These are phyloP conservation scores for Arabidopsis hybrid DNA, from an alignment of 441 rosid species.

Conservation along the genomic window DNA sequence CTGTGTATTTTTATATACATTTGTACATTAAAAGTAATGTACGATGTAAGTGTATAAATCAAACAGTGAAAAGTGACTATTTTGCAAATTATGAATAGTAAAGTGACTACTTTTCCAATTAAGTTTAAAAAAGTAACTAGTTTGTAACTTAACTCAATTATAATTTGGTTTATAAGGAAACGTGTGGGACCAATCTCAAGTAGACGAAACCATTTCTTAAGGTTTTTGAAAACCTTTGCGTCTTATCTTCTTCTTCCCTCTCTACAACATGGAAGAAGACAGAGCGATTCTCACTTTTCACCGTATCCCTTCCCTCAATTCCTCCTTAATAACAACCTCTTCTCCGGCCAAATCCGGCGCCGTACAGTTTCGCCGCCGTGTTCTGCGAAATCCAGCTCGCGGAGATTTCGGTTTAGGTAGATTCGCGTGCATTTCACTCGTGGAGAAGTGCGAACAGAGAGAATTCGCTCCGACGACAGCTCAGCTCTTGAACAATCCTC, in stretches of 20 bases:
- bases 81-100: too few species aligned
- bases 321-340: conserved; percentile 23
- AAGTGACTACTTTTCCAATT: too few species aligned
- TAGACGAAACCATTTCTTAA: too few species aligned
- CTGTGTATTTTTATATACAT: too few species aligned
- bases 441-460: conserved; percentile 55
- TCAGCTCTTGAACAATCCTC: conserved; percentile 77
- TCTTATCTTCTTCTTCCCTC: conserved; percentile 54
- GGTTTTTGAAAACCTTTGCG: conserved; percentile 29
- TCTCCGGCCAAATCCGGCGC: not conserved
- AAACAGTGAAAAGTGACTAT: too few species aligned
- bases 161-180: too few species aligned
- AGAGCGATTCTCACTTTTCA: conserved; percentile 49
- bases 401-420: conserved; percentile 44
- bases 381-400: not conserved
- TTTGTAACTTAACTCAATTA: too few species aligned
- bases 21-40: too few species aligned
- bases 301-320: conserved; percentile 53
- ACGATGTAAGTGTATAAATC: too few species aligned
- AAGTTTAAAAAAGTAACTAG: too few species aligned
- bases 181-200: too few species aligned
- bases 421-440: conserved; percentile 74
- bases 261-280: conserved; percentile 58
- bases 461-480: conserved; percentile 60
- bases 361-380: conserved; percentile 25